Evolutionary conservation across 495 filamentous ascomycete genomes (phyloP), one percentile per base, ranked within the genome.

Genomic region (Astrothelium macrocarpum): DNA sequence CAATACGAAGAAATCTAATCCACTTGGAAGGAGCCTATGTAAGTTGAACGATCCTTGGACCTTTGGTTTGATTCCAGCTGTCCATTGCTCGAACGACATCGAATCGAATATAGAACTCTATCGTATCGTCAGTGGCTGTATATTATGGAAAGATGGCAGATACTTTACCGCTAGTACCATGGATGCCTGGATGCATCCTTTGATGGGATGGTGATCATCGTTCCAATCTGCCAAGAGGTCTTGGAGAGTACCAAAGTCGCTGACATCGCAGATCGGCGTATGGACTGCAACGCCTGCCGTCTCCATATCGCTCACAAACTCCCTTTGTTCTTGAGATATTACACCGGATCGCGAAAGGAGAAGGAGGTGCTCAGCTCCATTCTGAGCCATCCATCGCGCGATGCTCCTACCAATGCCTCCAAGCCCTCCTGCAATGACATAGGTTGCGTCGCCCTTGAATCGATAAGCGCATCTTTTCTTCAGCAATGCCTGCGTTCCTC

Each of bases 1-100:
- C 56, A 60, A 53, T 34, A 65, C 28, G 59, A 65, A 67, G 32
- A 65, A 63, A 39, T 65, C 65, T 2, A 67, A 63, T 16, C 20
- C 11, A 26, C 1, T 0, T 5, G 46, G 56, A 18, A 49, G 34
- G n/a, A 25, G n/a, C 0, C 28, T 2, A 59, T 66, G 65, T n/a
- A 66, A 59, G 31, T 66, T 66, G 32, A 18, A 53, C 5, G 61
- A 23, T 9, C 61, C 62, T 49, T 31, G n/a, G 11, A 66, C 53
- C 31, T 66, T 66, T 23, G 61, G 62, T 39, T 31, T 5, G 18
- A 60, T 53, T 9, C n/a, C 20, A 2, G 53, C 3, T 18, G 23
- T 20, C 26, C 26, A 65, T 9, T 53, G 20, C 9, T 16, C 20
- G 39, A 59, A 39, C 20, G 63, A 36, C 56, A 65, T 53, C n/a